phyloP scores from a whole-genome alignment of 495 filamentous ascomycete genomes.

The Penicillium coprophilum region DNA sequence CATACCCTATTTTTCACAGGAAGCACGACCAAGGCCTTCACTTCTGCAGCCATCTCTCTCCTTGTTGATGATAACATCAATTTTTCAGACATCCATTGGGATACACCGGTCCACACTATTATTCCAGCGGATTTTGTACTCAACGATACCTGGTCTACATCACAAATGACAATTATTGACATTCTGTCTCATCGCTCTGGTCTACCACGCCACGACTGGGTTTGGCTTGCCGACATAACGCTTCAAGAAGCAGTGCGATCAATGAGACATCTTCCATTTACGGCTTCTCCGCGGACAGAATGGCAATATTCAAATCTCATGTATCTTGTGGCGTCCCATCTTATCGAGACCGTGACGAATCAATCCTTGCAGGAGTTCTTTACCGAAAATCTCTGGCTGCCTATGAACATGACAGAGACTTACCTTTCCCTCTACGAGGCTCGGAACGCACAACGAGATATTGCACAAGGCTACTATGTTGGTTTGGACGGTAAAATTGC shows the following conservation, averaged over 20 bases:
- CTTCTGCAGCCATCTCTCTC: conserved; percentile 44
- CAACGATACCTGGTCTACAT: conserved; percentile 38
- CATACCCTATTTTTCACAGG: conserved; percentile 41
- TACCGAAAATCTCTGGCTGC: conserved; percentile 44
- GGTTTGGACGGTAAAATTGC: conserved; percentile 2
- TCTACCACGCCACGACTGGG: conserved; percentile 45
- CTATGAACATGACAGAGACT: conserved; percentile 44
- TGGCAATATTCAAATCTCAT: conserved; percentile 57
- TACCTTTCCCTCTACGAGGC: conserved; percentile 13
- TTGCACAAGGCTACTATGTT: conserved; percentile 10
- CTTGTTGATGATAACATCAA: conserved; percentile 41
- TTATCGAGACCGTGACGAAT: conserved; percentile 33
- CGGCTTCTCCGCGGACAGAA: conserved; percentile 36
- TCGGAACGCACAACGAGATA: conserved; percentile 5
- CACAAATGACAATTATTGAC: conserved; percentile 51
- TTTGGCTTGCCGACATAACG: conserved; percentile 26
- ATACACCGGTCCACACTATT: conserved; percentile 45
- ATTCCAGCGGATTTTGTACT: conserved; percentile 55
- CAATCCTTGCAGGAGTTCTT: conserved; percentile 43
- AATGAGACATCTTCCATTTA: conserved; percentile 46
- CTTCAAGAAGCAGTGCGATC: conserved; percentile 33
- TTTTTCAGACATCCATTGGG: conserved; percentile 39
- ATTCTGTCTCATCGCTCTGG: conserved; percentile 51
- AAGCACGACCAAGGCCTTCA: conserved; percentile 58
- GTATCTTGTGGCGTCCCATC: conserved; percentile 46